Evolutionary conservation across 2,329 filamentous ascomycete species (phyloP), one percentile per base, ranked within the genome.

Genomic region (Helminthosporium solani): DNA sequence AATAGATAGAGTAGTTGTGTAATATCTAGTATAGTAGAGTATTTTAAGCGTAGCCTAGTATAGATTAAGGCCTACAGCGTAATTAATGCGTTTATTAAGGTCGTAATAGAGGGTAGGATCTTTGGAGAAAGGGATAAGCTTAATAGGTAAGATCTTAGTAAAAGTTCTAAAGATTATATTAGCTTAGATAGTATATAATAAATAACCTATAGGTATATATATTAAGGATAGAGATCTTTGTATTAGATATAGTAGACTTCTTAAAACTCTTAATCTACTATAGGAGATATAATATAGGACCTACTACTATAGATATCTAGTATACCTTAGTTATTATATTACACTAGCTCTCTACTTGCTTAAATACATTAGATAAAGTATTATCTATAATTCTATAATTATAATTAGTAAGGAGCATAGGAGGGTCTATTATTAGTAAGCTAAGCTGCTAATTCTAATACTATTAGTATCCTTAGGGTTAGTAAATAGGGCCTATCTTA

Each of bases 331-430:
- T 53, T 28, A 41, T 40, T 42, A 39, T 46, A 41, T 50, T 36
- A 36, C 50, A 44, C 42, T 45, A 53, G 48, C 44, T 51, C 48
- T 53, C 41, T 21, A 42, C 47, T 37, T 51, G 44, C 44, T 51
- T 42, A 31, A 54, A 49, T 30, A 40, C 47, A 30, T 53, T 42
- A 12, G 45, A 46, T 42, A 52, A 47, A n/a, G 49, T 54, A 33
- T 49, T 34, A 33, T 54, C 39, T 23, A 52, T 44, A 40, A 52
- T 44, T 42, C 33, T 47, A 27, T 42, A 23, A 39, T 54, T 47
- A 15, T 38, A 14, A n/a, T 46, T 39, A 21, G 48, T 51, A 38
- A 54, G 45, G 39, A 39, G 30, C 41, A 51, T 16, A n/a, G 48
- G 48, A 38, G 48, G 15, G 23, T 25, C 9, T 9, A 9, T 25